A percentile compares a stretch with the other conserved stretches of the same genome.
These are phyloP conservation scores for Nicotiana knightiana DNA, from an alignment of 257 asterid genomes.

Conservation along the genomic window DNA sequence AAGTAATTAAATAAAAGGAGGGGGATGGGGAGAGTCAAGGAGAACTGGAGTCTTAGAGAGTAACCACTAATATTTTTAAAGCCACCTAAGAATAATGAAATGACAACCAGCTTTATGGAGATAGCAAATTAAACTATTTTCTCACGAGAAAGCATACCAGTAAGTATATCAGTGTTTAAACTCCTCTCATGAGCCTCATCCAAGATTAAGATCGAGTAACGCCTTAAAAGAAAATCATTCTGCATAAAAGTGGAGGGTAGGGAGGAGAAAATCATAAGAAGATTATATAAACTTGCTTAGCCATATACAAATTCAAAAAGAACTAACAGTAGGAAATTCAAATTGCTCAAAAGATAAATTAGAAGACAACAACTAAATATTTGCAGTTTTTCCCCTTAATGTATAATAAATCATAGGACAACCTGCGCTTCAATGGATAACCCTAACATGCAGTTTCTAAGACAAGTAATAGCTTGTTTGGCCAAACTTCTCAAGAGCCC, in stretches of 20 bases:
- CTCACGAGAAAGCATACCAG: conserved; percentile 98
- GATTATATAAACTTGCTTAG: not conserved
- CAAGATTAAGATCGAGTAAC: conserved; percentile 79
- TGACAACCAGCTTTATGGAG: not conserved
- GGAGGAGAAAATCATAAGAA: not conserved
- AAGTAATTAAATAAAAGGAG: conserved; percentile 4
- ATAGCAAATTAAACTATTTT: conserved; percentile 6
- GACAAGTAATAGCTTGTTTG: too few species aligned
- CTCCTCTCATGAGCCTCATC: conserved; percentile 99
- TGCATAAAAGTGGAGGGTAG: conserved; percentile 20
- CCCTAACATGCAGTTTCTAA: not conserved
- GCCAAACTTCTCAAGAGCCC: too few species aligned
- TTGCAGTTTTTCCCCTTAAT: not conserved
- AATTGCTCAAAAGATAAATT: not conserved
- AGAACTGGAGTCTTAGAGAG: not conserved
- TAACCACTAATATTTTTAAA: not conserved
- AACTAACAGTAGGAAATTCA: not conserved
- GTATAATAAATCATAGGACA: not conserved
- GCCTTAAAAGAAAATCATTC: conserved; percentile 79
- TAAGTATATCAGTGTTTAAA: conserved; percentile 91
- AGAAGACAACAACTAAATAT: conserved; percentile 4
- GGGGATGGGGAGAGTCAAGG: not conserved
- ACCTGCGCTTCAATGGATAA: not conserved
- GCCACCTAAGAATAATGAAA: not conserved
- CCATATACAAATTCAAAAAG: not conserved